A percentile compares a stretch with the other conserved stretches of the same genome.
phyloP scores from a whole-genome alignment of 768 basidiomycete species.

The Tylopilus plumbeoviolaceoides region DNA sequence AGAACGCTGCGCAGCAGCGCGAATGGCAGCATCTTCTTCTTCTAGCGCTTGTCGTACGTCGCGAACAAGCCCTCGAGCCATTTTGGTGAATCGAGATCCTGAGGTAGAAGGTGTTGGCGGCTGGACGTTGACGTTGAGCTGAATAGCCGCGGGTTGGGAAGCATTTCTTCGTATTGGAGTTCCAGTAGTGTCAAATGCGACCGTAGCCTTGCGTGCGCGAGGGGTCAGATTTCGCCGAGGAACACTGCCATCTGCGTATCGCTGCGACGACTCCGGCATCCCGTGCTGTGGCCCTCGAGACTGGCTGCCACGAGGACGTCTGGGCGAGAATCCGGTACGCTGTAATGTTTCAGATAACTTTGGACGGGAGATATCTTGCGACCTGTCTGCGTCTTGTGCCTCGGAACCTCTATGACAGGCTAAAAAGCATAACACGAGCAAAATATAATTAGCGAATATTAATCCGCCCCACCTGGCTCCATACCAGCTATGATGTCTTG shows the following conservation, averaged over 20 bases:
- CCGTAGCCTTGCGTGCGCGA: conserved; percentile 28
- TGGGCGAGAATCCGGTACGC: conserved; percentile 68
- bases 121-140: conserved; percentile 51
- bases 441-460: no score
- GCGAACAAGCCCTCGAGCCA: conserved; percentile 51
- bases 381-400: conserved; percentile 42
- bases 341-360: conserved; percentile 69
- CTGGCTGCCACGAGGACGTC: conserved; percentile 57
- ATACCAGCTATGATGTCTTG: conserved; percentile 67
- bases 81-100: conserved; percentile 56
- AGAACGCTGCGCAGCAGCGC: conserved; percentile 1
- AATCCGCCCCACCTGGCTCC: not conserved
- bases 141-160: conserved; percentile 20
- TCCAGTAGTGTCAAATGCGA: conserved; percentile 25
- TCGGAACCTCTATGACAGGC: conserved; percentile 40
- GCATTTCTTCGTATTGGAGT: conserved; percentile 26
- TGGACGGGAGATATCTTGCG: conserved; percentile 46
- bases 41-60: conserved; percentile 48
- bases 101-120: conserved; percentile 58
- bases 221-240: conserved; percentile 31
- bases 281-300: conserved; percentile 21
- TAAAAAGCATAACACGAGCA: no score
- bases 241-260: conserved; percentile 11
- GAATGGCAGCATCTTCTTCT: conserved; percentile 4
- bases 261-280: conserved; percentile 11